These are phyloP conservation scores for Penicillium fimorum DNA, from an alignment of 495 filamentous ascomycete genomes.

Conservation along the genomic window DNA sequence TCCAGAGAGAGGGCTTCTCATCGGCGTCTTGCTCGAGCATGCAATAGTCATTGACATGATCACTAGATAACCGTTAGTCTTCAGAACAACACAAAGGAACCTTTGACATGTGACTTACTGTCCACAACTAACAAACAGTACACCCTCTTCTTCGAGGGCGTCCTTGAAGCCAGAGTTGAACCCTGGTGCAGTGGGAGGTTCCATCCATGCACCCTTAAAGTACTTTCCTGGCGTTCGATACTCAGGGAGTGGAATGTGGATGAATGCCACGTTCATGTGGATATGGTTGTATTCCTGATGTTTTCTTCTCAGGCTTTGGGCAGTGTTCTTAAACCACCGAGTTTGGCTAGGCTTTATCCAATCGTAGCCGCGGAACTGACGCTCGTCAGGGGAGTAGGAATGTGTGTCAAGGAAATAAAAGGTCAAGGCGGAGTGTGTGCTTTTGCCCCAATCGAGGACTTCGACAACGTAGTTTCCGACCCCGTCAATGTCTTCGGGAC, in stretches of 20 bases:
- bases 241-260: slow-evolving; percentile 94
- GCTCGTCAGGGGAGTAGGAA: slow-evolving; percentile 86
- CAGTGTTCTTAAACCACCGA: slow-evolving; percentile 83
- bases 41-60: slow-evolving; percentile 97
- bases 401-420: slow-evolving; percentile 94
- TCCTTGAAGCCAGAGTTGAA: slow-evolving; percentile 89
- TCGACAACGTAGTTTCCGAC: slow-evolving; percentile 95
- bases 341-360: slow-evolving; percentile 95
- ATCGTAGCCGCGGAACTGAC: slow-evolving; percentile 82
- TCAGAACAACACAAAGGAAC: slow-evolving; percentile 3
- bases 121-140: slow-evolving; percentile 84
- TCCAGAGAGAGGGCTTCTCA: slow-evolving; percentile 77
- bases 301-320: slow-evolving; percentile 62
- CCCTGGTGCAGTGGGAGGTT: slow-evolving; percentile 76
- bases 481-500: slow-evolving; percentile 79
- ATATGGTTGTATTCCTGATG: slow-evolving; percentile 83
- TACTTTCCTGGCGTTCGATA: slow-evolving; percentile 57
- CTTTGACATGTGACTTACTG: slow-evolving; percentile 58
- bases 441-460: slow-evolving; percentile 73
- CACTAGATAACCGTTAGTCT: slow-evolving; percentile 44
- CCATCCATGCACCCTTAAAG: slow-evolving; percentile 64
- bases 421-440: slow-evolving; percentile 83
- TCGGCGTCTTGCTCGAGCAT: slow-evolving; percentile 53
- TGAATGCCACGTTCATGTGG: slow-evolving; percentile 95
- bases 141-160: slow-evolving; percentile 77